Percentiles rank a stretch among this genome's conserved stretches.
Evolutionary conservation across 345 rosid species (phyloP).

Genomic region (Sonneratia alba): DNA sequence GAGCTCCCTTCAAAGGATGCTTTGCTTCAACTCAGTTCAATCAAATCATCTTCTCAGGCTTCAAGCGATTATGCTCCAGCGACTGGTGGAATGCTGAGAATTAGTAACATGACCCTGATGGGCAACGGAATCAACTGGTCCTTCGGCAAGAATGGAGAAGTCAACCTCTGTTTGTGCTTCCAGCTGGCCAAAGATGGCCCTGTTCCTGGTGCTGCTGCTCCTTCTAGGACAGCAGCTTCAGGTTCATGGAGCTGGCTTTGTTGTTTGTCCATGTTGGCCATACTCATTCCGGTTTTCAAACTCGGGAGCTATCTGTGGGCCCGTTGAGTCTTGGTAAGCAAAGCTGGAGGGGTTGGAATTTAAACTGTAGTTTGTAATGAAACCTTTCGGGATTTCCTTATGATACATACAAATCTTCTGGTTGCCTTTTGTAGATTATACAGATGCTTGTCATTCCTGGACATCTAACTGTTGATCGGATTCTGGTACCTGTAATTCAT

Average conservation of each 20-base stretch:
- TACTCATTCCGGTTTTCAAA: neutral
- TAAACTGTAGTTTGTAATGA: neutral
- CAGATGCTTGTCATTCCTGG: neutral
- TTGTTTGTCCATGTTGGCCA: neutral
- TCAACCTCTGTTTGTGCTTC: conserved; percentile 40
- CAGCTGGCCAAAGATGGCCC: conserved; percentile 16
- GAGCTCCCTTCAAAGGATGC: conserved; percentile 67
- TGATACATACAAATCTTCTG: neutral
- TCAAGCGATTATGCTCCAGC: conserved; percentile 1
- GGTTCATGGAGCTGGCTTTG: neutral
- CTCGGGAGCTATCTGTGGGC: neutral
- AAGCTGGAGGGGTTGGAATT: neutral
- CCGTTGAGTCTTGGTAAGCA: neutral
- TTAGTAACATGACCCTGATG: conserved; percentile 25
- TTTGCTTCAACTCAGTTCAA: conserved; percentile 25
- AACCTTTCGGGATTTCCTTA: neutral
- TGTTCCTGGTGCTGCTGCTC: neutral
- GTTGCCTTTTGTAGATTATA: neutral
- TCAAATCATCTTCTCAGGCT: neutral
- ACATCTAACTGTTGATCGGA: neutral
- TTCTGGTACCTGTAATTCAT: neutral
- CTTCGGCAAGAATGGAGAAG: conserved; percentile 34
- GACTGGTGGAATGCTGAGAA: conserved; percentile 58
- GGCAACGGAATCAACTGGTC: conserved; percentile 46
- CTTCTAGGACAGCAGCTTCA: neutral